Evolutionary conservation across 345 rosid species (phyloP).

Genomic region (Lepidium africanum): DNA sequence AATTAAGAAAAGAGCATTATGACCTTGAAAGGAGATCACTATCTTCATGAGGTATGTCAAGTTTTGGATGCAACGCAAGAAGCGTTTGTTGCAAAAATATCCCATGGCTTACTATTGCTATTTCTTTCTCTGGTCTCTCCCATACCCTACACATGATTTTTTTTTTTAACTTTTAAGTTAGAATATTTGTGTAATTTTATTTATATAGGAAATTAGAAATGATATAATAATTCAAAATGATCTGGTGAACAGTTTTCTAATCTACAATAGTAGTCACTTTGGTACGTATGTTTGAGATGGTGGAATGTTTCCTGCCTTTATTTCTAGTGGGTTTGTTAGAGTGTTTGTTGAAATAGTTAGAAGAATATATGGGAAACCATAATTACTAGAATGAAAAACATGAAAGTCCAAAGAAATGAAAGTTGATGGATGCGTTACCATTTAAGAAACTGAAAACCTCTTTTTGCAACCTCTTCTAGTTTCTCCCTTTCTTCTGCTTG

Average conservation of each 20-base stretch:
- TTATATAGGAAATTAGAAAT: too few relatives aligned
- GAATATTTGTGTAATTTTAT: too few relatives aligned
- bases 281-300: background rate
- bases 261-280: too few relatives aligned
- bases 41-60: background rate
- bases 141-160: slow-evolving; percentile 41
- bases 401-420: background rate
- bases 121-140: slow-evolving; percentile 72
- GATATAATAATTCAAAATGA: too few relatives aligned
- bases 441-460: slow-evolving; percentile 49
- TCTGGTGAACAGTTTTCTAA: too few relatives aligned
- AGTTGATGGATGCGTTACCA: slow-evolving; percentile 33
- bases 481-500: slow-evolving; percentile 39
- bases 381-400: background rate
- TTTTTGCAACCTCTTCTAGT: slow-evolving; percentile 41
- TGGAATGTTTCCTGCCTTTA: background rate
- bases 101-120: slow-evolving; percentile 72
- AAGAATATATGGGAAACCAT: background rate
- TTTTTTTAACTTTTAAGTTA: too few relatives aligned
- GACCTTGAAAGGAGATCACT: too few relatives aligned
- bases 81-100: slow-evolving; percentile 55
- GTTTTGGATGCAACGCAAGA: slow-evolving; percentile 34
- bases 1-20: background rate
- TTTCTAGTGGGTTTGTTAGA: background rate
- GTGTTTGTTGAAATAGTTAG: background rate